Percentiles rank a stretch among this genome's conserved stretches.
Evolutionary conservation across 2,329 filamentous ascomycete species (phyloP).

Genomic region (Phialemoniopsis sp.): DNA sequence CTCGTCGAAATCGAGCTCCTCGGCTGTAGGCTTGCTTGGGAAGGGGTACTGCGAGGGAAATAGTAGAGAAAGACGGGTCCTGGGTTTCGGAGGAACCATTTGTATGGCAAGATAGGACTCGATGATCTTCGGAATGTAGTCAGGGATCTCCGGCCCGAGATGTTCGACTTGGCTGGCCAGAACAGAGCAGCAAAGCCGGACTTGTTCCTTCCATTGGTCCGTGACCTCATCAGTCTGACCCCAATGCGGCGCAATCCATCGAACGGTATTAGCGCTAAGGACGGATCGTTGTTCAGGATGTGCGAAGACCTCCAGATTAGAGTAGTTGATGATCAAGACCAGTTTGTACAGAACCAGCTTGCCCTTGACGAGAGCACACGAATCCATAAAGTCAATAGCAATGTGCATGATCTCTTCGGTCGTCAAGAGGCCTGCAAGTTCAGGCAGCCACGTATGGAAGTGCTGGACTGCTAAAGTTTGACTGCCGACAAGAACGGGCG

Average conservation of each 20-base stretch:
- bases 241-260: slow-evolving; percentile 95
- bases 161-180: slow-evolving; percentile 80
- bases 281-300: slow-evolving; percentile 70
- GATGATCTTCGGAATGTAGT: slow-evolving; percentile 87
- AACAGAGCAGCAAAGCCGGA: slow-evolving; percentile 89
- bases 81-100: slow-evolving; percentile 44
- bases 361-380: slow-evolving; percentile 80
- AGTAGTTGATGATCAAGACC: slow-evolving; percentile 88
- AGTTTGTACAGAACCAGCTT: slow-evolving; percentile 91
- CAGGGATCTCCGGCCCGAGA: slow-evolving; percentile 75
- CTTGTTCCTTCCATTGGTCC: slow-evolving; percentile 87
- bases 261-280: slow-evolving; percentile 75
- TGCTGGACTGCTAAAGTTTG: slow-evolving; percentile 95
- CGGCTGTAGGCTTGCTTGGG: slow-evolving; percentile 63
- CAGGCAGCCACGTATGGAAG: slow-evolving; percentile 96
- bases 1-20: slow-evolving; percentile 70
- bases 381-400: slow-evolving; percentile 90
- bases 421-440: slow-evolving; percentile 71
- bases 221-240: slow-evolving; percentile 69
- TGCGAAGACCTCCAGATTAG: slow-evolving; percentile 75
- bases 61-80: slow-evolving; percentile 73
- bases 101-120: slow-evolving; percentile 82
- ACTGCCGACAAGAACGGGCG: slow-evolving; percentile 83
- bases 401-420: slow-evolving; percentile 86
- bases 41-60: slow-evolving; percentile 93